phyloP scores from a whole-genome alignment of 306 rosid genomes.

The Lagenaria siceraria region DNA sequence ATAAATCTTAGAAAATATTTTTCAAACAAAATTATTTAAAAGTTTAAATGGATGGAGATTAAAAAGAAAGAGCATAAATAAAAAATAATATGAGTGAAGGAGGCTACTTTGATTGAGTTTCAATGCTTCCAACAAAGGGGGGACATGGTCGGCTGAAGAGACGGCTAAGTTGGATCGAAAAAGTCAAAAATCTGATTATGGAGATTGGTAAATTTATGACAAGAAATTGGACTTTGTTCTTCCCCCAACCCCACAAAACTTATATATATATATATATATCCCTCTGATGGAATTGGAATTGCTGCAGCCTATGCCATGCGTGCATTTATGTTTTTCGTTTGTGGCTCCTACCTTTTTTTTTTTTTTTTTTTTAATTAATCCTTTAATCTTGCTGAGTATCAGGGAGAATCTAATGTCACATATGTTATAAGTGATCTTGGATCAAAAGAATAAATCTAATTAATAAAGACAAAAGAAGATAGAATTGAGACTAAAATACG shows the following conservation, averaged over 20 bases:
- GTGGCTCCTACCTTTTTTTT: background rate
- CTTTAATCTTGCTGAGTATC: too few species aligned
- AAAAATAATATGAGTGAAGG: background rate
- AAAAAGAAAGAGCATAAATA: too few species aligned
- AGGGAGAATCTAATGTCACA: too few species aligned
- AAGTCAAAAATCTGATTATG: background rate
- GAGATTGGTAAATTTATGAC: background rate
- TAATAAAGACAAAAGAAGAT: too few species aligned
- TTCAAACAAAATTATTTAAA: too few species aligned
- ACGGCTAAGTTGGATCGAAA: background rate
- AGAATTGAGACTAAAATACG: too few species aligned
- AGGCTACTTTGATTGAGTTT: background rate
- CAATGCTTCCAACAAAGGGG: background rate
- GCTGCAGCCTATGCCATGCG: background rate
- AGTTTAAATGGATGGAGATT: too few species aligned
- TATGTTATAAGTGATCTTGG: too few species aligned
- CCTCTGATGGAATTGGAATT: background rate
- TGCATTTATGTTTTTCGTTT: background rate
- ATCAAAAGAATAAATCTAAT: too few species aligned
- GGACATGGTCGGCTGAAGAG: background rate
- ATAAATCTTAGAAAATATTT: too few species aligned
- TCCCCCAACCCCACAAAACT: background rate
- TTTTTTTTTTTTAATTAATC: too few species aligned
- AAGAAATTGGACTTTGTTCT: background rate
- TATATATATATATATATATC: background rate